Conservation (phyloP, 306 rosid species). For the Luffa aegyptiaca region DNA sequence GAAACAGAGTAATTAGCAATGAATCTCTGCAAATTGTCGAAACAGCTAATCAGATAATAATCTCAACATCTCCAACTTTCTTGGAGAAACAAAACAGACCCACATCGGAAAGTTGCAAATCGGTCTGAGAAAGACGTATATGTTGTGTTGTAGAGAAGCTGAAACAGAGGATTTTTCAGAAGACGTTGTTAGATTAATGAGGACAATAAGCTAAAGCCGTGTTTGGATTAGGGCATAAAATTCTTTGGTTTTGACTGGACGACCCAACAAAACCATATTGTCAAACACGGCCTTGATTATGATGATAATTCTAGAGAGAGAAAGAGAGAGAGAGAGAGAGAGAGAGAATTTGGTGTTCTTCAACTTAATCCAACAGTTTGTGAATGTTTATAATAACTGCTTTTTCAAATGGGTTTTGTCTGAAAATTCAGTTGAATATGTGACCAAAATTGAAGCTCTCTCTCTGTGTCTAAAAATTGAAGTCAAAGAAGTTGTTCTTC, state of each 20-base stretch:
- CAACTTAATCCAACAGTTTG: not conserved
- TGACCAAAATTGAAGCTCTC: not conserved
- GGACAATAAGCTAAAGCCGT: too few species aligned
- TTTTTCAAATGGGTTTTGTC: not conserved
- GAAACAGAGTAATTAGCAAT: not conserved
- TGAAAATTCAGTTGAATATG: not conserved
- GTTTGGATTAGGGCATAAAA: too few species aligned
- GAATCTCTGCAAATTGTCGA: not conserved
- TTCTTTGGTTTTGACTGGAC: too few species aligned
- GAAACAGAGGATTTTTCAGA: not conserved
- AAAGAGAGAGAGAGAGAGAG: not conserved
- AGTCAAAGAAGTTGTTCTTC: not conserved
- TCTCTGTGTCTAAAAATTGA: not conserved
- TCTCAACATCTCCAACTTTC: not conserved
- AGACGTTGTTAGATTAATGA: too few species aligned
- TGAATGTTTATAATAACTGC: not conserved
- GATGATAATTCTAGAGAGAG: not conserved
- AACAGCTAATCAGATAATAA: not conserved
- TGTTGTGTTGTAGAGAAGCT: too few species aligned
- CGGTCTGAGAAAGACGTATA: not conserved
- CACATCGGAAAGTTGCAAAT: not conserved
- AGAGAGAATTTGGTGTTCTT: not conserved
- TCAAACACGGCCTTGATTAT: not conserved
- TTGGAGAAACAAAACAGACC: not conserved
- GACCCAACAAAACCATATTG: not conserved